A percentile compares a stretch with the other conserved stretches of the same genome.
Evolutionary conservation across 352 stramenopile genomes (phyloP).

Genomic region (Globisporangium sylvaticum): DNA sequence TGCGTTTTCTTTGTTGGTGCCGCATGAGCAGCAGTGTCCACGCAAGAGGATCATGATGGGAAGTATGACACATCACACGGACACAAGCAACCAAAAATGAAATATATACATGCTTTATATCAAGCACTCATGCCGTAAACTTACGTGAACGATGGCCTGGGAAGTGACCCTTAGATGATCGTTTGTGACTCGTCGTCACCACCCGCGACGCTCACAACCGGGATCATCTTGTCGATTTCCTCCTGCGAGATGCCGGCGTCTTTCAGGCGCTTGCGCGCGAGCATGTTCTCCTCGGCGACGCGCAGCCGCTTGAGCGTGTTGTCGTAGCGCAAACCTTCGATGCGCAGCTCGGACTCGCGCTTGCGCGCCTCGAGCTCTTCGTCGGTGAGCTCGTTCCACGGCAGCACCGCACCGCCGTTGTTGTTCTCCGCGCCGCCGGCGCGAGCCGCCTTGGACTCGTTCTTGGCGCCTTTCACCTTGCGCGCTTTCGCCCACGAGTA

Average conservation of each 20-base stretch:
- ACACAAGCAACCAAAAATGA: not conserved
- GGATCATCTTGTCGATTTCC: constrained; percentile 21
- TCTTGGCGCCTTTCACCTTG: constrained; percentile 2
- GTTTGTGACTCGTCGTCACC: constrained; percentile 2
- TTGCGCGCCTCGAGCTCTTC: constrained; percentile 18
- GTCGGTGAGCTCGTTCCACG: constrained; percentile 16
- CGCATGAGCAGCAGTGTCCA: too few relatives aligned
- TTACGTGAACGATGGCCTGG: not conserved
- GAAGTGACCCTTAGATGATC: constrained; percentile 5
- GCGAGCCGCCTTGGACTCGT: not conserved
- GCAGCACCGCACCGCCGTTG: not conserved
- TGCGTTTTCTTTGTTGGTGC: not conserved
- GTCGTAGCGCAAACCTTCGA: constrained; percentile 19
- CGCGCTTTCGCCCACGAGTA: constrained; percentile 17
- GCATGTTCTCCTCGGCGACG: constrained; percentile 20
- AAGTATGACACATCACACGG: too few relatives aligned
- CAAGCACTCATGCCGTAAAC: not conserved
- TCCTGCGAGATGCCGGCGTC: constrained; percentile 27
- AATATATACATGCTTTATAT: not conserved
- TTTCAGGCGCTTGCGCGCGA: constrained; percentile 44
- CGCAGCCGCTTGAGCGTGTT: constrained; percentile 20
- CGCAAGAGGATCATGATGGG: not conserved
- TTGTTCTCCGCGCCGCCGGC: not conserved
- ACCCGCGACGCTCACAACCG: not conserved
- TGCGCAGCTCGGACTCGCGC: constrained; percentile 20